A percentile compares a stretch with the other conserved stretches of the same genome.
Conservation (phyloP, 148 eudicot genomes). For the Rhododendron vialii region DNA sequence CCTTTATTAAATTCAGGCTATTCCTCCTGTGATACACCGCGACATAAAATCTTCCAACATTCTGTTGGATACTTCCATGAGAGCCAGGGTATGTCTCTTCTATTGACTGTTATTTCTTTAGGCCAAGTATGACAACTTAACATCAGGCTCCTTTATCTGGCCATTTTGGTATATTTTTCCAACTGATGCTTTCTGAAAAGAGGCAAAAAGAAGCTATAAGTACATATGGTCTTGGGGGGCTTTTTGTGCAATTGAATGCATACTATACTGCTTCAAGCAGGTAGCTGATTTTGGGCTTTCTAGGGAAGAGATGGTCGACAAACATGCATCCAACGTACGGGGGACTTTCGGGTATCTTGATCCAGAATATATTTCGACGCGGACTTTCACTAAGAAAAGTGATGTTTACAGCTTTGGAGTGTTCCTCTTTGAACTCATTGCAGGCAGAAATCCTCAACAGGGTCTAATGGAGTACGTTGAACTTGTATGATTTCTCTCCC, state of each 20-base stretch:
- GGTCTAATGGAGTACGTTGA: constrained; percentile 91
- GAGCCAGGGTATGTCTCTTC: constrained; percentile 72
- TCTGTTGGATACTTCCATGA: constrained; percentile 95
- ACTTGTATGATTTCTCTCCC: constrained; percentile 50
- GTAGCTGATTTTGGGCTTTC: constrained; percentile 98
- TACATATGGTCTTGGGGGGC: neutral
- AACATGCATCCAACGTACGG: constrained; percentile 53
- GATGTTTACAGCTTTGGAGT: constrained; percentile 96
- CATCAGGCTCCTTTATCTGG: neutral
- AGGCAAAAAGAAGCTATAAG: neutral
- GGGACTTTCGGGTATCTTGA: constrained; percentile 99
- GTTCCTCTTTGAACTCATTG: constrained; percentile 83
- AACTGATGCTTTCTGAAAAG: neutral
- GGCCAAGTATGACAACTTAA: constrained; percentile 25
- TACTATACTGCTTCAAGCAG: constrained; percentile 27
- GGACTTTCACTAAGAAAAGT: constrained; percentile 86
- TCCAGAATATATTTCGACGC: constrained; percentile 88
- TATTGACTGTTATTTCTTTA: constrained; percentile 21
- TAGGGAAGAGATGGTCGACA: constrained; percentile 71
- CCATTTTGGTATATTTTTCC: neutral
- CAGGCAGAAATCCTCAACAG: constrained; percentile 86
- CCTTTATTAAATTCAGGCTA: constrained; percentile 52
- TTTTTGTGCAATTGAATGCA: constrained; percentile 2
- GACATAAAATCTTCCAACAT: constrained; percentile 97
- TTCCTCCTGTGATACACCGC: constrained; percentile 91